Conservation (phyloP, 1,284 basidiomycete species). For the Puccinia polysora region DNA sequence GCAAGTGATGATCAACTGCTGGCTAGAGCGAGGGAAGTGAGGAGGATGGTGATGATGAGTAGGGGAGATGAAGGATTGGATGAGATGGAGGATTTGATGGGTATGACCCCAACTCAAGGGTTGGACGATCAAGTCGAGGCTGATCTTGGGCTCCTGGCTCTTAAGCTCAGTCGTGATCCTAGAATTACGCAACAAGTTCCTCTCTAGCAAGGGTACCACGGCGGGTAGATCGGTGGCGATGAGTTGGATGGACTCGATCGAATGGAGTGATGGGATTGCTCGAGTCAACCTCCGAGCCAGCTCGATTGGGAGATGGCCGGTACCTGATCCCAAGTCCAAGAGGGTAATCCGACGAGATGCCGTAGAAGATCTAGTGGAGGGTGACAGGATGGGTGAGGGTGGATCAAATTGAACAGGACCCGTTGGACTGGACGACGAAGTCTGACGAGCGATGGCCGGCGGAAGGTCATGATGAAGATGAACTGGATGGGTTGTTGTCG, state of each 20-base stretch:
- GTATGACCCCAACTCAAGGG: conserved; percentile 14
- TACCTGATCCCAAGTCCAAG: conserved; percentile 28
- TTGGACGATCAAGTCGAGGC: neutral
- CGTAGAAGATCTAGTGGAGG: neutral
- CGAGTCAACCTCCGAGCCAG: neutral
- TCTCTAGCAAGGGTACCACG: neutral
- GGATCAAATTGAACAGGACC: neutral
- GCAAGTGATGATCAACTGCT: conserved; percentile 16
- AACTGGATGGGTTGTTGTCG: neutral
- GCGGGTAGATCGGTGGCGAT: conserved; percentile 13
- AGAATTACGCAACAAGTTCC: too few relatives aligned
- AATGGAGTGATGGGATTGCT: neutral
- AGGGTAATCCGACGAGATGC: neutral
- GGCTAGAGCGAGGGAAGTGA: neutral
- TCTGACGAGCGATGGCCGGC: too few relatives aligned
- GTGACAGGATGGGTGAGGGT: neutral
- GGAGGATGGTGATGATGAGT: neutral
- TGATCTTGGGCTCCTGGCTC: neutral
- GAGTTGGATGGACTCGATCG: neutral
- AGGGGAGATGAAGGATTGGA: neutral
- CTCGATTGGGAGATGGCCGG: conserved; percentile 9
- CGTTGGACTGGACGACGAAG: neutral
- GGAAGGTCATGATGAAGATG: neutral
- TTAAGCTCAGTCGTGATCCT: too few relatives aligned
- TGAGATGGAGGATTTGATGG: neutral